A percentile compares a stretch with the other conserved stretches of the same genome.
These are phyloP conservation scores for Astathelohania contejeani DNA, from an alignment of 371 early-diverging fungal species.

Conservation along the genomic window DNA sequence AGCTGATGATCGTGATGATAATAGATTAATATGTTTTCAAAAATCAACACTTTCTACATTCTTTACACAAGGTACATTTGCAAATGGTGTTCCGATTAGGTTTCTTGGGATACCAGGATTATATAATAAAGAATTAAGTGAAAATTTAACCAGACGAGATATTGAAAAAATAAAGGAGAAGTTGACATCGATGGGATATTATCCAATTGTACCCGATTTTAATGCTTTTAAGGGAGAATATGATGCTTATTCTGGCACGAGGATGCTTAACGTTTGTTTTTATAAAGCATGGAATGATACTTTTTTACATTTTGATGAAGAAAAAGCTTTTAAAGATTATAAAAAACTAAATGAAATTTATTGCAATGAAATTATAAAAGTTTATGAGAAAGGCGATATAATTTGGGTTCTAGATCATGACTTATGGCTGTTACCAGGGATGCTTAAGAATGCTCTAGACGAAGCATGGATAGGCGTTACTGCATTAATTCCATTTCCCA, in stretches of 20 bases:
- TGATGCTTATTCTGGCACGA: not conserved
- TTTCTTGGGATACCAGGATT: slow-evolving; percentile 1
- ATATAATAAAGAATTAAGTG: not conserved
- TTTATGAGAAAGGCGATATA: slow-evolving; percentile 41
- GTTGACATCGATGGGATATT: not conserved
- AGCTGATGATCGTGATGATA: not conserved
- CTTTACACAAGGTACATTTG: not conserved
- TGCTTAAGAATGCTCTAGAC: slow-evolving; percentile 18
- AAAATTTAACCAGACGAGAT: not conserved
- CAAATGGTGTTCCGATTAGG: not conserved
- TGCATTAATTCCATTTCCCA: slow-evolving; percentile 48
- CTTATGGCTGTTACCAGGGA: slow-evolving; percentile 47
- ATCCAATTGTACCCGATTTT: not conserved
- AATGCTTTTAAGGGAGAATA: not conserved
- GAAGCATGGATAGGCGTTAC: slow-evolving; percentile 41
- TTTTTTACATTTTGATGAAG: not conserved
- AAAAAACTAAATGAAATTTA: slow-evolving; percentile 42
- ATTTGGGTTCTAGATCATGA: slow-evolving; percentile 52
- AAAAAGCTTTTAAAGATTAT: slow-evolving; percentile 44
- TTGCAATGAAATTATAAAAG: slow-evolving; percentile 28
- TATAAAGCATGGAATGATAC: slow-evolving; percentile 3
- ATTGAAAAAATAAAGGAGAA: not conserved
- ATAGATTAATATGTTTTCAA: not conserved
- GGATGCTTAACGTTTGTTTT: not conserved
- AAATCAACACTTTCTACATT: not conserved